phyloP scores from a whole-genome alignment of 2,329 filamentous ascomycete genomes.

The Hansfordia pulvinata region DNA sequence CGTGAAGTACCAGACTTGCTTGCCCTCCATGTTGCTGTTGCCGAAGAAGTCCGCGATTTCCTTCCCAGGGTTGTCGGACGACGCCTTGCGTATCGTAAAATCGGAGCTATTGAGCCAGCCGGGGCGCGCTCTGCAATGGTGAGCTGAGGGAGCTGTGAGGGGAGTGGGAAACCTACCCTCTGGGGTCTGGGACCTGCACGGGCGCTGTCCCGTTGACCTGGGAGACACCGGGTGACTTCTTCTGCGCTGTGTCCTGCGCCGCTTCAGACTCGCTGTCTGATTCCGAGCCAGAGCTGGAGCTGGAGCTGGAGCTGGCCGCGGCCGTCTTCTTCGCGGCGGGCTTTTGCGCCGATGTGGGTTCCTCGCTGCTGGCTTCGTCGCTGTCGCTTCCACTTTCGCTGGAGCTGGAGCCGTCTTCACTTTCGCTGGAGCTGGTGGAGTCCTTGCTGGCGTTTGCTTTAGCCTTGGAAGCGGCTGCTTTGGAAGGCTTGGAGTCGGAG shows the following conservation, averaged over 20 bases:
- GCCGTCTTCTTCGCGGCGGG: constrained; percentile 11
- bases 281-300: constrained; percentile 2
- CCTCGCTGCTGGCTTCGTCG: constrained; percentile 1
- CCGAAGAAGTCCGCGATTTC: constrained; percentile 41
- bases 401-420: background rate
- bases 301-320: constrained; percentile 2
- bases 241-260: constrained; percentile 6
- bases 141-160: background rate
- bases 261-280: constrained; percentile 9
- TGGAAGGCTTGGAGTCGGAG: constrained; percentile 3
- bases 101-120: constrained; percentile 33
- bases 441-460: constrained; percentile 3
- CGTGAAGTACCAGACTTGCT: constrained; percentile 72
- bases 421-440: constrained; percentile 1
- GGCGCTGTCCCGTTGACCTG: too few relatives aligned
- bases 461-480: background rate
- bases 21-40: constrained; percentile 46
- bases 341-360: constrained; percentile 7
- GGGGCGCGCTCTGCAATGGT: constrained; percentile 12
- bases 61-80: constrained; percentile 24
- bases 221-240: constrained; percentile 5
- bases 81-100: constrained; percentile 37
- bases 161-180: background rate
- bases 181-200: background rate
- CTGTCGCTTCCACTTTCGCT: constrained; percentile 4